A percentile compares a stretch with the other conserved stretches of the same genome.
Conservation (phyloP, 1,139 yeast genomes). For the Komagataea norvegica region DNA sequence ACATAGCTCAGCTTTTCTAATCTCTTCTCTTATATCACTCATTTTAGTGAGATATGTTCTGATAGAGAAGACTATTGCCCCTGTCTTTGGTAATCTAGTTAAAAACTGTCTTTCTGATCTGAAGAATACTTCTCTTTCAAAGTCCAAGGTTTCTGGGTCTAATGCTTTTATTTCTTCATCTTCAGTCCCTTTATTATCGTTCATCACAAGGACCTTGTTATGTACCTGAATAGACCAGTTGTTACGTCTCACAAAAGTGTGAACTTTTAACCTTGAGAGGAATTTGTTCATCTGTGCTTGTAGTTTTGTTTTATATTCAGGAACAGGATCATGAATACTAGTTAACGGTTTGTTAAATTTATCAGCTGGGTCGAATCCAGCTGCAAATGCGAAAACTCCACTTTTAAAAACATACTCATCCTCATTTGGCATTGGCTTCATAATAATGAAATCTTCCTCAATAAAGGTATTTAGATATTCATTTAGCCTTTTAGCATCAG, state of each 20-base stretch:
- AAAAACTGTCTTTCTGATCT: slow-evolving; percentile 68
- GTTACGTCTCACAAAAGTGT: slow-evolving; percentile 66
- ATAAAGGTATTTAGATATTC: slow-evolving; percentile 41
- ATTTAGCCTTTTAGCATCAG: slow-evolving; percentile 32
- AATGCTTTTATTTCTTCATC: slow-evolving; percentile 34
- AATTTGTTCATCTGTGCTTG: slow-evolving; percentile 72
- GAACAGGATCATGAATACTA: slow-evolving; percentile 62
- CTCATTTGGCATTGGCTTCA: slow-evolving; percentile 45
- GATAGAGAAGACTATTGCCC: slow-evolving; percentile 58
- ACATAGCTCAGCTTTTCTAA: slow-evolving; percentile 43
- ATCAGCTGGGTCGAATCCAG: slow-evolving; percentile 63
- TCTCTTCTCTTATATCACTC: slow-evolving; percentile 48
- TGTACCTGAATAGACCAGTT: slow-evolving; percentile 77
- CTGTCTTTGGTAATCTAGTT: slow-evolving; percentile 57
- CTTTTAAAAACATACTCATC: slow-evolving; percentile 60
- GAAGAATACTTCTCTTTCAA: slow-evolving; percentile 47
- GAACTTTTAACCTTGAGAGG: slow-evolving; percentile 56
- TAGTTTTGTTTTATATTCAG: slow-evolving; percentile 63
- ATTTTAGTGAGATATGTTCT: slow-evolving; percentile 66
- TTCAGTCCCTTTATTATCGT: slow-evolving; percentile 44
- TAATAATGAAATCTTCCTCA: slow-evolving; percentile 63
- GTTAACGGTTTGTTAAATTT: slow-evolving; percentile 53
- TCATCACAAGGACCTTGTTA: slow-evolving; percentile 41
- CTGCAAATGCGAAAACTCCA: slow-evolving; percentile 66
- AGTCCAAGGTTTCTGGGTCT: slow-evolving; percentile 31